Evolutionary conservation across 495 filamentous ascomycete genomes (phyloP), one percentile per base, ranked within the genome.

Genomic region (Neurospora sp.): DNA sequence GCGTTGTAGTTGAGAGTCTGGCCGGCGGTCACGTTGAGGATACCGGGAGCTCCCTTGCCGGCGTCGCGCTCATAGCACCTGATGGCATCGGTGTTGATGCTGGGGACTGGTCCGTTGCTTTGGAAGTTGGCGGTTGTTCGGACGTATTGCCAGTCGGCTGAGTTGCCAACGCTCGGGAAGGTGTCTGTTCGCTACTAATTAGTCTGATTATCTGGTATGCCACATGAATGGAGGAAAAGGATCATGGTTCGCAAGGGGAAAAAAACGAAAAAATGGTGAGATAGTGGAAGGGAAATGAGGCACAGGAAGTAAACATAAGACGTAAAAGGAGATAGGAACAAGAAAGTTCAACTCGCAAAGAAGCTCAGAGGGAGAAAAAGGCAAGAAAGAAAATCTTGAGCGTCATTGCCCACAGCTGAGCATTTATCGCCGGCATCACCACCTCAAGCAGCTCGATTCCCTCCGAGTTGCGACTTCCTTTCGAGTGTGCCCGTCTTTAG

Each of bases 91-190:
- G 81, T 84, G 40, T 78, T 81, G 76, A 87, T 85, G 76, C 86
- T 82, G 11, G 84, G 85, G 39, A 87, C 85, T 37, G 85, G 85
- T 4, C 84, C 85, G 74, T 87, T 87, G 79, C 80, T 83, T 76
- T 87, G 83, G 82, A 80, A 86, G 81, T 88, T 88, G 70, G 78
- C 77, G 11, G 83, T 82, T 72, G 78, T 79, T 36, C 85, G 84
- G 70, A 87, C 85, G 54, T 84, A 85, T 40, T 85, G 81, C 86
- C 85, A 88, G 71, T 83, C 81, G 40, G 75, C 72, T 4, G 83
- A 74, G 40, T 77, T 81, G 45, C 71, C 81, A 4, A 80, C 76
- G 73, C 81, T 79, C 43, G 77, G 77, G 69, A 79, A 74, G n/a
- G 62, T 79, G 72, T 82, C 79, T 80, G 70, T 5, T 34, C 7